Evolutionary conservation across 306 rosid genomes (phyloP), one percentile per base, ranked within the genome.

Genomic region (Lablab purpureus): DNA sequence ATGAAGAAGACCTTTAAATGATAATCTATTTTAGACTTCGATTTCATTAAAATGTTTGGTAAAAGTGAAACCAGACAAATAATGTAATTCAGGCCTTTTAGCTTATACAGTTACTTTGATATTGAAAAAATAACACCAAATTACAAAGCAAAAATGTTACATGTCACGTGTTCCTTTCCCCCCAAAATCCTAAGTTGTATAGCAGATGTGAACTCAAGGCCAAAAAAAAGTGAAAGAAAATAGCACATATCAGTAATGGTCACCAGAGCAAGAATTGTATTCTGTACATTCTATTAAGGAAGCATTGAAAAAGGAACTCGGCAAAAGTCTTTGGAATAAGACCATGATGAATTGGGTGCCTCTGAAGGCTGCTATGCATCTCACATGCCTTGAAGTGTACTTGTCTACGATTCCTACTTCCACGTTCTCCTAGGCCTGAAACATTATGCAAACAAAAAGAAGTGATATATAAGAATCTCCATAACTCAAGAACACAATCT

Each of bases 391-490:
- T 67, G 43, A 77, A 75, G 66, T 66, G 78, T 73, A 67, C 73
- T 74, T 63, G 73, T 78, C 75, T 69, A 75, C 81, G 76, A 84
- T 63, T 85, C 84, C 84, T 86, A 92, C 86, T 81, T 87, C 94
- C 91, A 89, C 54, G 87, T 88, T 87, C 97, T 90, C 80, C 93
- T 89, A 25, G 97, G 98, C 97, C 98, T 94, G 98, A 88, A 90
- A 88, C 72, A 82, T 66, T 45, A 75, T 28, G 73, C 68, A 84
- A 84, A 77, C 70, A 80, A 82, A 84, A 77, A 58, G 75, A 80
- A 71, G 13, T n/a, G 54, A 85, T 15, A 55, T 78, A 80, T 76
- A 80, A 82, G 77, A 60, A 82, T 66, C 65, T 30, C 40, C 58
- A 75, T 75, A 28, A 63, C 76, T 79, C 75, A 10, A 74, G 52